Evolutionary conservation across 768 basidiomycete genomes (phyloP).

Genomic region (Serendipita indica): DNA sequence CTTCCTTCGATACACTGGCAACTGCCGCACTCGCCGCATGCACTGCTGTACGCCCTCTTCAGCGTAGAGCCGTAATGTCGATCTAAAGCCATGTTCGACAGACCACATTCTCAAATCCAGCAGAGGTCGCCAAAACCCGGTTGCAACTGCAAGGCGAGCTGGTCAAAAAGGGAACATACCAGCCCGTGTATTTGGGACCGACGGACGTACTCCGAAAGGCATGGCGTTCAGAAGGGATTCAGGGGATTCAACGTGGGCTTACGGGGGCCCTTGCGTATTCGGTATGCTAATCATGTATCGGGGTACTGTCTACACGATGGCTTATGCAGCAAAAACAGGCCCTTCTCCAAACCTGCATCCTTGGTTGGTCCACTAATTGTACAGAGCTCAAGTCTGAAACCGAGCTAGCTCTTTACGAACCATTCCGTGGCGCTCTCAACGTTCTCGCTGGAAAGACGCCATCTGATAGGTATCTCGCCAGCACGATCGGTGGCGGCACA

Average conservation of each 20-base stretch:
- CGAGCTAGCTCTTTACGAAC: slow-evolving; percentile 93
- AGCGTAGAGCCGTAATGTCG: neutral
- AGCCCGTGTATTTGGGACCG: slow-evolving; percentile 79
- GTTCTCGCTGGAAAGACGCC: slow-evolving; percentile 44
- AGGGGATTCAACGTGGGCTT: slow-evolving; percentile 87
- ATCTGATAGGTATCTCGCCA: slow-evolving; percentile 52
- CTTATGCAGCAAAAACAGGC: slow-evolving; percentile 40
- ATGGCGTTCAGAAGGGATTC: slow-evolving; percentile 74
- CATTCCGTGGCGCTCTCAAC: slow-evolving; percentile 63
- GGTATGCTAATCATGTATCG: slow-evolving; percentile 60
- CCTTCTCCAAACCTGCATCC: slow-evolving; percentile 57
- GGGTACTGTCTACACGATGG: no score
- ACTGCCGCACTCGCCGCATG: slow-evolving; percentile 86
- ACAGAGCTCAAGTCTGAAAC: no score
- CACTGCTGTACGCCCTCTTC: slow-evolving; percentile 49
- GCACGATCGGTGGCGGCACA: slow-evolving; percentile 77
- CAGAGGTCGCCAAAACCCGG: slow-evolving; percentile 75
- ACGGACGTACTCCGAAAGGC: slow-evolving; percentile 79
- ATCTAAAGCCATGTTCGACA: slow-evolving; percentile 21
- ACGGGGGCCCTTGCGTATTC: slow-evolving; percentile 85
- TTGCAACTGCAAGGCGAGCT: slow-evolving; percentile 94
- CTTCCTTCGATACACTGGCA: slow-evolving; percentile 54
- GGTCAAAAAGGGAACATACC: slow-evolving; percentile 51
- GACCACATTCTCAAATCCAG: slow-evolving; percentile 40
- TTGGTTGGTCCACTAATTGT: neutral